These are phyloP conservation scores for Effrenium voratum DNA, from an alignment of 73 alveolate genomes.

Conservation along the genomic window DNA sequence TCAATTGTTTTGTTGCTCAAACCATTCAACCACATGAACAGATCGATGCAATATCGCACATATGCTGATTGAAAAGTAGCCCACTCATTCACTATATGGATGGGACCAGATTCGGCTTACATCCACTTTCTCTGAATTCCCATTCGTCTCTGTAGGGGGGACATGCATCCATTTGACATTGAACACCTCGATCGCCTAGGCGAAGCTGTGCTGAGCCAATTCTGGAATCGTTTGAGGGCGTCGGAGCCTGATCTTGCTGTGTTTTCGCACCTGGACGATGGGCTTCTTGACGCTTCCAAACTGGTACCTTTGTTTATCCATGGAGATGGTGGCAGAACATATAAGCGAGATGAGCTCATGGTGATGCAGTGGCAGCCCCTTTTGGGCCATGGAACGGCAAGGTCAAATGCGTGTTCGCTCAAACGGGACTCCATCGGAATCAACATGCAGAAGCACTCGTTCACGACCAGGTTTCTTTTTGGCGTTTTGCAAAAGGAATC, in stretches of 20 bases:
- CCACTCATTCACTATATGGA: too few relatives aligned
- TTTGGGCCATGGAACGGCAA: constrained; percentile 16
- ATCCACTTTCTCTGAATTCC: too few relatives aligned
- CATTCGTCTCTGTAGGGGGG: too few relatives aligned
- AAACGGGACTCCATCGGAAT: too few relatives aligned
- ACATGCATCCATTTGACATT: too few relatives aligned
- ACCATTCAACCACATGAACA: too few relatives aligned
- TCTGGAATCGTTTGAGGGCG: neutral
- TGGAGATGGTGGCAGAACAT: constrained; percentile 23
- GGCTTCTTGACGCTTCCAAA: neutral
- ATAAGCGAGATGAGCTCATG: neutral
- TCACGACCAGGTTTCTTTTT: neutral
- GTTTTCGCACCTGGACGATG: neutral
- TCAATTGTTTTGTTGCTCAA: too few relatives aligned
- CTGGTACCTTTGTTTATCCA: neutral
- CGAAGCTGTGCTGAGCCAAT: neutral
- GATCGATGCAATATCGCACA: too few relatives aligned
- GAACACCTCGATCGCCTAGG: too few relatives aligned
- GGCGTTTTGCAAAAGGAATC: neutral
- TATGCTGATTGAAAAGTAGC: too few relatives aligned
- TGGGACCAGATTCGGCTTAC: too few relatives aligned
- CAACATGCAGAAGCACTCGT: neutral
- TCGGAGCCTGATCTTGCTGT: neutral
- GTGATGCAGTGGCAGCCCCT: neutral
- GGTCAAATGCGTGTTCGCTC: too few relatives aligned